Evolutionary conservation across 306 rosid species (phyloP).

Genomic region (Rosa multiflora): DNA sequence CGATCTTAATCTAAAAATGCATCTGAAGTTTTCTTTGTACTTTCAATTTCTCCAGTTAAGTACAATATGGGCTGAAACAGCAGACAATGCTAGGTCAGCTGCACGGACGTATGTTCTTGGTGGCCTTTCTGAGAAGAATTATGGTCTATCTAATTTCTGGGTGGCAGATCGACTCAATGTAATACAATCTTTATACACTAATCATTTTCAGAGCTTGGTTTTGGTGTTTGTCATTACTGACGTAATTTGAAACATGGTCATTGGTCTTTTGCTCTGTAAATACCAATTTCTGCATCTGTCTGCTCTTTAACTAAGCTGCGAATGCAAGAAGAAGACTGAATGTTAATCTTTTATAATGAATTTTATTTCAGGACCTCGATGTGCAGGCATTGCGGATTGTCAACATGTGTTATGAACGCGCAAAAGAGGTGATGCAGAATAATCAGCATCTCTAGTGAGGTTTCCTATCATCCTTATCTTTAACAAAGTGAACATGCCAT

Average conservation of each 20-base stretch:
- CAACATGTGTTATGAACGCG: slow-evolving; percentile 69
- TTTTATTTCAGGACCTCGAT: slow-evolving; percentile 70
- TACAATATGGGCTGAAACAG: slow-evolving; percentile 99
- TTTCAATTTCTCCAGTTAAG: slow-evolving; percentile 55
- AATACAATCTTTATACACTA: slow-evolving; percentile 30
- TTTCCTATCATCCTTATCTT: background rate
- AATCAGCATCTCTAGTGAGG: background rate
- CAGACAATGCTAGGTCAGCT: slow-evolving; percentile 91
- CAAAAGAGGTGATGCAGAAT: slow-evolving; percentile 65
- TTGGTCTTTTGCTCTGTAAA: background rate
- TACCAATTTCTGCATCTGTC: background rate
- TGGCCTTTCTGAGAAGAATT: slow-evolving; percentile 84
- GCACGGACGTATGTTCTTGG: slow-evolving; percentile 88
- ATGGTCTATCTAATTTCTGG: slow-evolving; percentile 79
- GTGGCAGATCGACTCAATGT: slow-evolving; percentile 88
- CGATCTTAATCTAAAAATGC: background rate
- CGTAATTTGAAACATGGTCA: background rate
- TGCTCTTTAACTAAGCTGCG: background rate
- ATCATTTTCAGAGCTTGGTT: background rate
- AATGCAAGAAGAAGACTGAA: background rate
- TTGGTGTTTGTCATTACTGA: background rate
- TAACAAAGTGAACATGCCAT: background rate
- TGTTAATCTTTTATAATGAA: background rate
- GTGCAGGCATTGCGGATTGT: slow-evolving; percentile 69
- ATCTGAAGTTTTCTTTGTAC: background rate